A percentile compares a stretch with the other conserved stretches of the same genome.
Evolutionary conservation across 306 rosid species (phyloP).

Genomic region (Crataegus laevigata): DNA sequence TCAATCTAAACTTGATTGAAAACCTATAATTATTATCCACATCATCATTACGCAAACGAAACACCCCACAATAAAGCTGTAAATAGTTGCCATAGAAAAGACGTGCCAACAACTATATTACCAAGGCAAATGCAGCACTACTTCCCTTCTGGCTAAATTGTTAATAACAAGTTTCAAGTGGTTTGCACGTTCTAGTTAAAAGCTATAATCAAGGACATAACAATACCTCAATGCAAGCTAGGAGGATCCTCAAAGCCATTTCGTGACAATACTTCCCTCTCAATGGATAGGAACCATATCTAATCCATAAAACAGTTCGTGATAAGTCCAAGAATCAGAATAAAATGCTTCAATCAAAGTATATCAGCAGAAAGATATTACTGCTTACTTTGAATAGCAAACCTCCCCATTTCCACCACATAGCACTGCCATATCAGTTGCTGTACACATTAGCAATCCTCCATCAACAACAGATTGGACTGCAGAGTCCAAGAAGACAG

Average conservation of each 20-base stretch:
- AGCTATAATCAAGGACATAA: background rate
- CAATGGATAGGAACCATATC: constrained; percentile 91
- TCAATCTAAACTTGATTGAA: background rate
- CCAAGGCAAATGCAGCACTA: background rate
- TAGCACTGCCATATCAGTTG: constrained; percentile 96
- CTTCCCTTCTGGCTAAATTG: background rate
- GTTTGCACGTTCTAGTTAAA: background rate
- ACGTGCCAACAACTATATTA: background rate
- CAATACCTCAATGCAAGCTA: constrained; percentile 89
- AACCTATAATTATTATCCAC: background rate
- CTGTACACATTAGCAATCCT: constrained; percentile 95
- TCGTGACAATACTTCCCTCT: constrained; percentile 95
- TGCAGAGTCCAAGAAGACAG: constrained; percentile 92
- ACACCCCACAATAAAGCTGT: background rate
- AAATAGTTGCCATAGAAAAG: background rate
- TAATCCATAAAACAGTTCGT: constrained; percentile 29
- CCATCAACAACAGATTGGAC: constrained; percentile 96
- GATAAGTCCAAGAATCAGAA: constrained; percentile 14
- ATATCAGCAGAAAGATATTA: constrained; percentile 14
- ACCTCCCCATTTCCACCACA: constrained; percentile 99
- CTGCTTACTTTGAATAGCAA: constrained; percentile 91
- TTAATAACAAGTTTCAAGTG: background rate
- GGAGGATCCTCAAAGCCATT: constrained; percentile 96
- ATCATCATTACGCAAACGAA: background rate
- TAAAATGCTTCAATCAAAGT: background rate